A percentile compares a stretch with the other conserved stretches of the same genome.
Conservation (phyloP, 2,329 filamentous ascomycete genomes). For the Plenodomus biglobosus region DNA sequence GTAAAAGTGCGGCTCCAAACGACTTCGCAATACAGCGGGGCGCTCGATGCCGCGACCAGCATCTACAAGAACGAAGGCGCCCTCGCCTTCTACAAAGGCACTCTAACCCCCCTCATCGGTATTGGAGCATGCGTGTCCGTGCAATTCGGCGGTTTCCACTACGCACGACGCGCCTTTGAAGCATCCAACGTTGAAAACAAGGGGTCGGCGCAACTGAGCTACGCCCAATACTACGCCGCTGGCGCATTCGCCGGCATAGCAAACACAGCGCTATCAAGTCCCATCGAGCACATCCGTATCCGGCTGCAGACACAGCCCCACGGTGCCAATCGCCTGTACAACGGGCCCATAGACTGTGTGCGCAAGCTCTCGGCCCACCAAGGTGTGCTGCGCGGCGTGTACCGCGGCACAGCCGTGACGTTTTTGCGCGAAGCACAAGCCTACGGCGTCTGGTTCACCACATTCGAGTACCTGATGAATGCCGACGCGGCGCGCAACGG, state of each 20-base stretch:
- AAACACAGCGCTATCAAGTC: constrained; percentile 84
- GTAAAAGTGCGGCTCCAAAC: constrained; percentile 98
- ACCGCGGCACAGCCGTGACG: constrained; percentile 85
- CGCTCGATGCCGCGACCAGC: constrained; percentile 74
- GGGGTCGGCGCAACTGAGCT: constrained; percentile 61
- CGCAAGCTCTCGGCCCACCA: constrained; percentile 73
- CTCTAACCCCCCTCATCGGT: constrained; percentile 87
- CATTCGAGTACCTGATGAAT: constrained; percentile 97
- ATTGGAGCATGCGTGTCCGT: constrained; percentile 96
- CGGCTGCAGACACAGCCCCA: constrained; percentile 95
- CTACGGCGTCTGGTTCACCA: constrained; percentile 92
- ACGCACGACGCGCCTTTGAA: constrained; percentile 84
- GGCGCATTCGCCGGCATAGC: constrained; percentile 91
- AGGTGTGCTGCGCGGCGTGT: constrained; percentile 72
- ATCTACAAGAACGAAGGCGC: constrained; percentile 89
- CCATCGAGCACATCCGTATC: constrained; percentile 97
- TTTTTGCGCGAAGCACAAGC: constrained; percentile 87
- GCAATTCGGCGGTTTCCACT: constrained; percentile 96
- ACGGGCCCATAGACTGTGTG: constrained; percentile 86
- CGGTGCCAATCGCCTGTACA: constrained; percentile 74
- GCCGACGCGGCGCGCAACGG: constrained; percentile 76
- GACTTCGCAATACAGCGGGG: constrained; percentile 75
- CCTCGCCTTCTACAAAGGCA: constrained; percentile 96
- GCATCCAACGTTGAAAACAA: constrained; percentile 60
- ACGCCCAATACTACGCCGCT: constrained; percentile 83